These are phyloP conservation scores for Neurospora crassa DNA, from an alignment of 2,329 filamentous ascomycete species.

Conservation along the genomic window DNA sequence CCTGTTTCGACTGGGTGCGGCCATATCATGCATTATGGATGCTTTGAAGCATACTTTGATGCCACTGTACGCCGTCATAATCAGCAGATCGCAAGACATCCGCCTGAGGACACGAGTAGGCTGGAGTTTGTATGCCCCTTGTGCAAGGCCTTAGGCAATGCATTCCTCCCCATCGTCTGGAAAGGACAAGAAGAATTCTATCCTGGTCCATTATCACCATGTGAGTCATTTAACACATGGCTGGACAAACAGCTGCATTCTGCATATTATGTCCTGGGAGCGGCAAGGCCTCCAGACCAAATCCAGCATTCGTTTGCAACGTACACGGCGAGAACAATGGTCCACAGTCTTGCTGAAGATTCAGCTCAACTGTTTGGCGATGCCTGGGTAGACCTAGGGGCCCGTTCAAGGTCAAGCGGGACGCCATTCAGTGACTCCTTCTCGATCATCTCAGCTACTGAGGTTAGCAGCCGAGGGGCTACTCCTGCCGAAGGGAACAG, in stretches of 20 bases:
- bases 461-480: constrained; percentile 6
- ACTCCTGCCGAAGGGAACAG: constrained; percentile 22
- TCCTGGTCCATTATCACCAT: constrained; percentile 57
- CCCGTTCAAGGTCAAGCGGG: constrained; percentile 24
- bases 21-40: constrained; percentile 96
- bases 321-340: constrained; percentile 29
- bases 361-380: constrained; percentile 27
- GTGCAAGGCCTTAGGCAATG: constrained; percentile 92
- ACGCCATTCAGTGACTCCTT: constrained; percentile 35
- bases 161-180: constrained; percentile 93
- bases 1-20: constrained; percentile 87
- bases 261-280: constrained; percentile 31
- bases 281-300: constrained; percentile 24
- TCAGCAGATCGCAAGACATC: constrained; percentile 88
- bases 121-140: constrained; percentile 95
- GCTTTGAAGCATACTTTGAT: constrained; percentile 85
- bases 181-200: constrained; percentile 82
- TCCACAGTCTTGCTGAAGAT: constrained; percentile 30
- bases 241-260: constrained; percentile 48
- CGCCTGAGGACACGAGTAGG: constrained; percentile 68
- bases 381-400: constrained; percentile 31
- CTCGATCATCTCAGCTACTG: constrained; percentile 27
- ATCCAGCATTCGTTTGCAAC: constrained; percentile 26
- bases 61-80: constrained; percentile 76
- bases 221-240: constrained; percentile 55